A percentile compares a stretch with the other conserved stretches of the same genome.
phyloP scores from a whole-genome alignment of 805 yeast genomes.

The Debaryomyces tyrocola region DNA sequence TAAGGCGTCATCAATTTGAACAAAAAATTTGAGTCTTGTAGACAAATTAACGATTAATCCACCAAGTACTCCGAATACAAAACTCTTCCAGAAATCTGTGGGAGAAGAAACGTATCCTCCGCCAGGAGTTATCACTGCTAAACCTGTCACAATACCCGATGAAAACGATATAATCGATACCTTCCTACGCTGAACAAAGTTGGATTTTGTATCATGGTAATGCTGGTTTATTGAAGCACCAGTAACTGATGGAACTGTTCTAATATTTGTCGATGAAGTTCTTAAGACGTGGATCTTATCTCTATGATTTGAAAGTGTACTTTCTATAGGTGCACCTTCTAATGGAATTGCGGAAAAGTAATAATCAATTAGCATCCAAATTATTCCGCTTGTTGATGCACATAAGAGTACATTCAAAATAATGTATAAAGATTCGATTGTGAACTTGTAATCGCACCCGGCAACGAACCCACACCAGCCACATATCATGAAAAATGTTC shows the following conservation, averaged over 20 bases:
- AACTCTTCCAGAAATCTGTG: conserved; percentile 39
- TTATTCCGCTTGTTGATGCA: conserved; percentile 33
- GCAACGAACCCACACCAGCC: conserved; percentile 46
- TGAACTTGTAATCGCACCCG: conserved; percentile 44
- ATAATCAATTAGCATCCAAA: conserved; percentile 39
- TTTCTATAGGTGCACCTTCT: conserved; percentile 17
- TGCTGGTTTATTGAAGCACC: conserved; percentile 12
- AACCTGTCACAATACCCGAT: conserved; percentile 42
- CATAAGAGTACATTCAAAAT: conserved; percentile 33
- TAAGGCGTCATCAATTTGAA: conserved; percentile 42
- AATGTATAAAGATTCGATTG: conserved; percentile 30
- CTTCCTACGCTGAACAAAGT: conserved; percentile 21
- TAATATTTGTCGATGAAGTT: neutral
- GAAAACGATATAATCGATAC: conserved; percentile 39
- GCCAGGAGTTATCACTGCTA: conserved; percentile 44
- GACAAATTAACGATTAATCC: conserved; percentile 36
- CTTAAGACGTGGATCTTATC: neutral
- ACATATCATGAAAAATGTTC: conserved; percentile 28
- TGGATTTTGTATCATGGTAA: conserved; percentile 15
- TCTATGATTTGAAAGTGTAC: neutral
- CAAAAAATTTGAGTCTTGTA: conserved; percentile 39
- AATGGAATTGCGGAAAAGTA: conserved; percentile 40
- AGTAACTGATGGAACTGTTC: neutral
- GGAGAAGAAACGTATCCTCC: conserved; percentile 41
- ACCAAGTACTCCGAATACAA: conserved; percentile 41